Base-by-base conservation (phyloP, 1,284 basidiomycete species). In the Peniophora sp. region DNA sequence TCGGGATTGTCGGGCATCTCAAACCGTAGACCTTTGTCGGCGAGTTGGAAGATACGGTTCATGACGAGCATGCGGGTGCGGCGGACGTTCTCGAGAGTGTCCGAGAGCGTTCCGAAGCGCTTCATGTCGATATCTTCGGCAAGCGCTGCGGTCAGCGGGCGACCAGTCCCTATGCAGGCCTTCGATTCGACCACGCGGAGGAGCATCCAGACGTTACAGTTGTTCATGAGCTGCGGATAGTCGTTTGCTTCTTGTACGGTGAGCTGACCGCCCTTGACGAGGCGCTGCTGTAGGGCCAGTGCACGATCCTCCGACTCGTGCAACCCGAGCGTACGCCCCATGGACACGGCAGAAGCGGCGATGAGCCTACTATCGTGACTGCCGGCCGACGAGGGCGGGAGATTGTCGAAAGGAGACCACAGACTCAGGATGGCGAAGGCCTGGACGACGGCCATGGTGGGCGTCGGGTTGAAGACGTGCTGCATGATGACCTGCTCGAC, bases 341-440 rank as follows among this genome's bases (percentile, higher is more conserved):
- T 73, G 48, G 68, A 71, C 22, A 77, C 65, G 8, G 74, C 72
- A 0, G 73, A 65, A 3, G 67, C 65, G 12, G 65, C 66, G 43
- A 77, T 60, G 37, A 75, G 53, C 47, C 72, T 67, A 41, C 65
- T 66, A 44, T 75, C 74, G 9, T 67, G 64, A 14, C 62, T 57
- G 32, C 68, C 64, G 27, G 54, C 50, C 1, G 53, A 42, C 15
- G 62, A 20, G 60, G 52, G 11, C 58, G 51, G 41, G 32, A 56
- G 47, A 23, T 66, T 61, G 23, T 62, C 64, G 24, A 74, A 55
- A 6, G 74, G 69, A 12, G 68, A 62, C 73, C 73, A 75, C 18
- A 75, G 50, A 2, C 73, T 67, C 12, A 76, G 61, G 3, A 77
- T 60, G 24, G 71, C 63, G 37, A 72, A 60, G 2, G 74, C 67